A percentile compares a stretch with the other conserved stretches of the same genome.
These are phyloP conservation scores for Camellia sinensis DNA, from an alignment of 148 eudicot species.

Conservation along the genomic window DNA sequence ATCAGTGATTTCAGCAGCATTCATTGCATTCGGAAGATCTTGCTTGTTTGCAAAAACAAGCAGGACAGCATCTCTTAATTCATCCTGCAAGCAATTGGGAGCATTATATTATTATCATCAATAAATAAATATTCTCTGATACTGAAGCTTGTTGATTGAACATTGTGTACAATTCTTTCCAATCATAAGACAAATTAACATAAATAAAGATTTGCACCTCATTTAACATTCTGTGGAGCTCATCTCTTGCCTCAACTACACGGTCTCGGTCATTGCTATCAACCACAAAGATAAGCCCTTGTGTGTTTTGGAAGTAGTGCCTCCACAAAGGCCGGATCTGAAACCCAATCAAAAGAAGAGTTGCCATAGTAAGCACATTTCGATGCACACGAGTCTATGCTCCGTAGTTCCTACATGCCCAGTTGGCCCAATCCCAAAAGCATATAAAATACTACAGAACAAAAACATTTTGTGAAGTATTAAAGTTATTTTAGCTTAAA, in stretches of 20 bases:
- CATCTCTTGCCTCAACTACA: constrained; percentile 14
- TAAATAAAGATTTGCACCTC: constrained; percentile 8
- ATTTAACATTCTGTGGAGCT: constrained; percentile 19
- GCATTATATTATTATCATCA: neutral
- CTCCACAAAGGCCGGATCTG: constrained; percentile 16
- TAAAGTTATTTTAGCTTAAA: too few species aligned
- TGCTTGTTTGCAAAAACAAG: constrained; percentile 18
- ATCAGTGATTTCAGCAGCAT: constrained; percentile 8
- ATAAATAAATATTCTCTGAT: neutral
- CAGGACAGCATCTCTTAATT: constrained; percentile 17
- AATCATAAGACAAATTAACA: neutral
- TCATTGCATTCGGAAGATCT: constrained; percentile 25
- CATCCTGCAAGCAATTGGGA: constrained; percentile 2
- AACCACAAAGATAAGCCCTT: constrained; percentile 13
- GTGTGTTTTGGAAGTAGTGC: constrained; percentile 14
- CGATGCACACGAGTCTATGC: too few species aligned
- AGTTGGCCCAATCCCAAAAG: too few species aligned
- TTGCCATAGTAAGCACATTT: too few species aligned
- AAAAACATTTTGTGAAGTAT: too few species aligned
- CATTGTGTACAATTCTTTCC: neutral
- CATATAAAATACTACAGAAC: too few species aligned
- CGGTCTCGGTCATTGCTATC: constrained; percentile 8
- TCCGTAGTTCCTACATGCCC: too few species aligned
- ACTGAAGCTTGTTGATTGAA: too few species aligned
- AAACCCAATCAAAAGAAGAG: constrained; percentile 1